Evolutionary conservation across 2,329 filamentous ascomycete species (phyloP).

Genomic region (Zymoseptoria ardabiliae): DNA sequence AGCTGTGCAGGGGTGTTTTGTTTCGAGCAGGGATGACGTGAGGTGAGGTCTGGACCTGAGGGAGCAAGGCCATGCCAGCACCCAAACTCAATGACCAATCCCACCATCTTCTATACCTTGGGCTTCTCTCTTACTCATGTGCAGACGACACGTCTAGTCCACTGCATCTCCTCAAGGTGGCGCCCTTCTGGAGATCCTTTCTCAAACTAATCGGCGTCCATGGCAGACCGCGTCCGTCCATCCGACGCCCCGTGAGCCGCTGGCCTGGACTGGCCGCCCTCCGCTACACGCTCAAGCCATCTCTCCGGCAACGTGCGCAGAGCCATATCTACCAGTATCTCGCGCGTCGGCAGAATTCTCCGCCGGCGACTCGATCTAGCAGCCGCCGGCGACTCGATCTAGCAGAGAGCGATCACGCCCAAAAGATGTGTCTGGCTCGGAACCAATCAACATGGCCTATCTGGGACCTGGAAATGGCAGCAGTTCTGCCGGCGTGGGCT

Average conservation of each 20-base stretch:
- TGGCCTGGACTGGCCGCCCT: constrained; percentile 61
- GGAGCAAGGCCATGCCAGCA: neutral
- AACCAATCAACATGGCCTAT: constrained; percentile 28
- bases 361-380: constrained; percentile 20
- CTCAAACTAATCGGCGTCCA: constrained; percentile 9
- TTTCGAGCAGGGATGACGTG: neutral
- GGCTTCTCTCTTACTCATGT: neutral
- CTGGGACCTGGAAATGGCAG: constrained; percentile 12
- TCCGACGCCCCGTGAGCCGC: constrained; percentile 5
- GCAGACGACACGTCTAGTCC: constrained; percentile 3
- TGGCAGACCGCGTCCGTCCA: neutral
- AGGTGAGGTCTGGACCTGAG: neutral
- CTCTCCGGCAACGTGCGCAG: constrained; percentile 63
- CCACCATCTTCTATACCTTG: neutral
- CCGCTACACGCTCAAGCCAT: constrained; percentile 66
- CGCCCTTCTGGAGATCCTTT: constrained; percentile 24
- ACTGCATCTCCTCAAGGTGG: constrained; percentile 14
- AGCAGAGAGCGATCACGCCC: constrained; percentile 12
- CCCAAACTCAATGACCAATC: neutral
- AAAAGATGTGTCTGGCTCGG: constrained; percentile 28
- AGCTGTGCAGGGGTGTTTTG: neutral
- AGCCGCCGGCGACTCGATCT: constrained; percentile 19
- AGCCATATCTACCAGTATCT: constrained; percentile 58
- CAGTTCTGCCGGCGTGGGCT: constrained; percentile 15
- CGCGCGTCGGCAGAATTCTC: constrained; percentile 17